phyloP scores from a whole-genome alignment of 257 asterid species.

The Asclepias syriaca region DNA sequence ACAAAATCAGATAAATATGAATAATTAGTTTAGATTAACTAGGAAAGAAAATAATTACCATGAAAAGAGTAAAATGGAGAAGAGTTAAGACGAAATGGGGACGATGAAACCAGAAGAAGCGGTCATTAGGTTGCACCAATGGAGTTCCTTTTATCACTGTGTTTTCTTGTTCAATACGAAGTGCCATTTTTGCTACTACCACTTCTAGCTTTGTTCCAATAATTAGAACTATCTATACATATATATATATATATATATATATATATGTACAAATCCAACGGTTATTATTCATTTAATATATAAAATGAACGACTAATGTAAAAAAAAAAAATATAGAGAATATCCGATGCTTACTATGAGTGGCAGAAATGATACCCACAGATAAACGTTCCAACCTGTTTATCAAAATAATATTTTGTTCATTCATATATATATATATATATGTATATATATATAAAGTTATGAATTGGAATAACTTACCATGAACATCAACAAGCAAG shows the following conservation, averaged over 20 bases:
- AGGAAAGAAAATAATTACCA: conserved; percentile 27
- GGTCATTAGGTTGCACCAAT: conserved; percentile 54
- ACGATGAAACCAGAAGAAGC: conserved; percentile 58
- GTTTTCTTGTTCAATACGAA: conserved; percentile 33
- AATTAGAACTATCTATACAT: conserved; percentile 41
- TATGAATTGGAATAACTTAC: conserved; percentile 24
- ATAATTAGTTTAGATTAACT: background rate
- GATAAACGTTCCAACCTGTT: conserved; percentile 70
- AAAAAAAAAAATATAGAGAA: too few species aligned
- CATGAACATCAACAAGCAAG: conserved; percentile 74
- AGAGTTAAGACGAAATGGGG: conserved; percentile 61
- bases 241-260: too few species aligned
- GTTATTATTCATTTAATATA: background rate
- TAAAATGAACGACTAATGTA: background rate
- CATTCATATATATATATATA: too few species aligned
- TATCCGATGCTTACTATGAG: conserved; percentile 33
- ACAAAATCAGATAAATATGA: background rate
- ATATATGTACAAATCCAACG: too few species aligned
- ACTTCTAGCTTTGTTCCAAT: conserved; percentile 69
- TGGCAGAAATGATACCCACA: conserved; percentile 79
- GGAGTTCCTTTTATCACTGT: conserved; percentile 59
- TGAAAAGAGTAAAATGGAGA: conserved; percentile 55
- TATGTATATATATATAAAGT: too few species aligned
- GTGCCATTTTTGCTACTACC: conserved; percentile 65
- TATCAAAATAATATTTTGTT: conserved; percentile 2